Evolutionary conservation across 352 stramenopile genomes (phyloP).

Genomic region (Albugo candida): DNA sequence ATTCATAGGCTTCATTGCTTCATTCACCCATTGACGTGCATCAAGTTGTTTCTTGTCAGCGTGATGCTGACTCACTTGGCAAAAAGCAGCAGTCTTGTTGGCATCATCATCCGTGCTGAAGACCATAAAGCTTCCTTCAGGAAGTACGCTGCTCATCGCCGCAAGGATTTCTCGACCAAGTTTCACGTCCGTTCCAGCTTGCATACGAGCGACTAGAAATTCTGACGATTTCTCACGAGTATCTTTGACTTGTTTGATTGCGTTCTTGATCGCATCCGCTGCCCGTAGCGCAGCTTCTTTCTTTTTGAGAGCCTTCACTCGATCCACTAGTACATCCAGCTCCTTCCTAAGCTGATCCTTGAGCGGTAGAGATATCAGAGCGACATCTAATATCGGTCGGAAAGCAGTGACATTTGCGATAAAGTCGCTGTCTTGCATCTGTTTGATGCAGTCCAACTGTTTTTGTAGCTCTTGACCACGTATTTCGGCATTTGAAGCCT

Average conservation of each 20-base stretch:
- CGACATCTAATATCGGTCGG: constrained; percentile 75
- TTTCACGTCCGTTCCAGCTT: constrained; percentile 88
- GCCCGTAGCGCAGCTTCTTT: constrained; percentile 40
- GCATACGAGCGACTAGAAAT: constrained; percentile 79
- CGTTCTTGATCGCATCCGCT: constrained; percentile 48
- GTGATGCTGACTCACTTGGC: constrained; percentile 77
- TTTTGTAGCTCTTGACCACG: constrained; percentile 64
- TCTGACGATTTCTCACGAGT: constrained; percentile 38
- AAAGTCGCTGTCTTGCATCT: constrained; percentile 50
- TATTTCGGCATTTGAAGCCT: constrained; percentile 72
- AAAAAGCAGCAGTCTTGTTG: constrained; percentile 87
- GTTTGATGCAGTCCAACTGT: constrained; percentile 56
- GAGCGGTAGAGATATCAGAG: constrained; percentile 81
- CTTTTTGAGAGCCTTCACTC: constrained; percentile 70
- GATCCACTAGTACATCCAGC: constrained; percentile 46
- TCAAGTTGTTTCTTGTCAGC: constrained; percentile 51
- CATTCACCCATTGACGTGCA: constrained; percentile 87
- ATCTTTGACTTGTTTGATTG: constrained; percentile 24
- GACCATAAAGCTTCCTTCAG: constrained; percentile 82
- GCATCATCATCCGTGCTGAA: constrained; percentile 81
- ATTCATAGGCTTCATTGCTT: constrained; percentile 79
- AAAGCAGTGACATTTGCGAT: constrained; percentile 78
- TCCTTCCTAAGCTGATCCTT: constrained; percentile 72
- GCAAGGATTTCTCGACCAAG: constrained; percentile 89
- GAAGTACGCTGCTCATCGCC: constrained; percentile 54